Conservation (phyloP, 805 yeast species). For the Kazachstania psychrophila region DNA sequence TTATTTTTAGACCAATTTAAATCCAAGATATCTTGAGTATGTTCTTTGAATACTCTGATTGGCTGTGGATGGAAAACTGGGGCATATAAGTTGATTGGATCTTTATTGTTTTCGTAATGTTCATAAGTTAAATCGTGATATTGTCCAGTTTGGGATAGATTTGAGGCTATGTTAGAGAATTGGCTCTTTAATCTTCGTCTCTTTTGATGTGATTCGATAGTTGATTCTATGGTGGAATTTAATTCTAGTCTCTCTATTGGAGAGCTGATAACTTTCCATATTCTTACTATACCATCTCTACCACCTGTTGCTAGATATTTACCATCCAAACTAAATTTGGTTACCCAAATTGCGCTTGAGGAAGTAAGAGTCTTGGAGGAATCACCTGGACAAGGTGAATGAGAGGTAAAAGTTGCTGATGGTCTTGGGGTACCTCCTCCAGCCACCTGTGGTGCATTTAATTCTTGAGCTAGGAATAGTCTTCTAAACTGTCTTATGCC, state of each 20-base stretch:
- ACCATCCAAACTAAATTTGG: slow-evolving; percentile 74
- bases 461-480: slow-evolving; percentile 59
- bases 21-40: slow-evolving; percentile 59
- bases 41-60: slow-evolving; percentile 52
- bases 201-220: slow-evolving; percentile 6
- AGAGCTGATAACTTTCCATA: slow-evolving; percentile 76
- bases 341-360: slow-evolving; percentile 50
- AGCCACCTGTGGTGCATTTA: slow-evolving; percentile 13
- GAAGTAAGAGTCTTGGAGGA: slow-evolving; percentile 3
- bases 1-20: slow-evolving; percentile 84
- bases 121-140: neutral
- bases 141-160: neutral
- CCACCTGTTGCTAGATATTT: slow-evolving; percentile 79
- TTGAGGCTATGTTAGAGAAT: neutral
- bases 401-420: neutral
- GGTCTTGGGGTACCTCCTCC: neutral
- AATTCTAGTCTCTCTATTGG: slow-evolving; percentile 55
- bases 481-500: slow-evolving; percentile 41
- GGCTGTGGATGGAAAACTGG: slow-evolving; percentile 75
- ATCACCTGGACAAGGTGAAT: slow-evolving; percentile 11
- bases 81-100: slow-evolving; percentile 36
- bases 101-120: neutral
- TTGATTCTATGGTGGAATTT: slow-evolving; percentile 15
- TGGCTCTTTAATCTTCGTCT: slow-evolving; percentile 4
- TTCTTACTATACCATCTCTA: slow-evolving; percentile 52